Percentiles rank a stretch among this genome's conserved stretches.
Conservation (phyloP, 805 yeast species). For the Wickerhamomyces subpelliculosus region DNA sequence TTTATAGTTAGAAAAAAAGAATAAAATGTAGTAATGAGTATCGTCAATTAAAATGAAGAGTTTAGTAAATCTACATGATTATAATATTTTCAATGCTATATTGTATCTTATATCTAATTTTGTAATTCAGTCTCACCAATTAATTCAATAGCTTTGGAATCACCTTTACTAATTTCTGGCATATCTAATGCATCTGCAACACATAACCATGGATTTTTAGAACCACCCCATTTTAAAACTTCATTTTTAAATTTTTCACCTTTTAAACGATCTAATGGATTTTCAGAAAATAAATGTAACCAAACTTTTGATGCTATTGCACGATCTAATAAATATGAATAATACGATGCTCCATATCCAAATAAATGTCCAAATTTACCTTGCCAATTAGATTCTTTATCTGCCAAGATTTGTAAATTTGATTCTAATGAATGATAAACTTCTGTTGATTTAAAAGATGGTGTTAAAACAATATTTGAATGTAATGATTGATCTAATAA, state of each 20-base stretch:
- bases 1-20: not conserved
- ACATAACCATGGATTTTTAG: constrained; percentile 82
- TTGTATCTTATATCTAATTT: not conserved
- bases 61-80: not conserved
- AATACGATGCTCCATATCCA: constrained; percentile 91
- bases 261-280: constrained; percentile 66
- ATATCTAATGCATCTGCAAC: constrained; percentile 71
- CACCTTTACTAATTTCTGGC: constrained; percentile 58
- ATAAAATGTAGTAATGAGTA: not conserved
- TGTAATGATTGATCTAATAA: constrained; percentile 80
- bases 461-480: constrained; percentile 26
- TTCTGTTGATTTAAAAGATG: constrained; percentile 47
- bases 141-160: constrained; percentile 57
- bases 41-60: not conserved
- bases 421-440: constrained; percentile 63
- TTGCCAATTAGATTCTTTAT: constrained; percentile 75
- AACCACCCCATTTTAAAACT: constrained; percentile 90
- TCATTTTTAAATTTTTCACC: constrained; percentile 69
- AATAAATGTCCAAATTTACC: constrained; percentile 91
- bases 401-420: constrained; percentile 55
- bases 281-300: constrained; percentile 57
- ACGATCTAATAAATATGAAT: constrained; percentile 84
- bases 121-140: constrained; percentile 30
- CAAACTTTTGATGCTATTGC: constrained; percentile 88
- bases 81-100: too few species aligned